Base-by-base conservation (phyloP, 1,139 yeast genomes). In the Pichia sp. region DNA sequence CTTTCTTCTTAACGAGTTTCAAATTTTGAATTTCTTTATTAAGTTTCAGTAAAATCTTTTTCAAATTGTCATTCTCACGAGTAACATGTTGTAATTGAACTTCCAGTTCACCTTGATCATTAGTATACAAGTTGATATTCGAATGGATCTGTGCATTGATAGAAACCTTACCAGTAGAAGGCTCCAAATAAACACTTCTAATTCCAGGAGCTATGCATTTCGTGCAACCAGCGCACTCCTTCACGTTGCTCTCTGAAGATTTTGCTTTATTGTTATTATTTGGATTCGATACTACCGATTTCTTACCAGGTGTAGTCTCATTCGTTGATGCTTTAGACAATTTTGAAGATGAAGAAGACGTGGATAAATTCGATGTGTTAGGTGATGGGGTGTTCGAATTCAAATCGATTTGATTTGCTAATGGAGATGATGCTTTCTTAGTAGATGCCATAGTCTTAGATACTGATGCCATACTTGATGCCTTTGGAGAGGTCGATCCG, bases 51-150 rank as follows among this genome's bases (percentile, higher is more conserved):
- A 70, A 58, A 5, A 70, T 67, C 40, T 65, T 67, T 49, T 69
- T 68, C 48, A 70, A 57, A 48, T 69, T 70, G 41, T 65, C 67
- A 52, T 70, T 70, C 53, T 70, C 74, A 42, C 66, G 65, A 5
- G 69, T 62, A 2, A 71, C 72, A 36, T 59, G 60, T 42, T 68
- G 70, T 20, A 70, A 47, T 51, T 69, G 71, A 20, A 52, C 45
- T 38, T 66, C 63, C 37, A 70, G 46, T 36, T 63, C 68, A 18
- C 48, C 42, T 38, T 58, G 57, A 46, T 58, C 56, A 44, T 62
- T 60, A 11, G 67, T 60, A 32, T 55, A 51, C 9, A 63, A 51
- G 42, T 65, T 58, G 36, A 65, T 62, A 52, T 65, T 64, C 8
- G 67, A 62, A 47, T 65, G 68, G 19, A 65, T 63, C 36, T 63